Evolutionary conservation across 75 land plant genomes (phyloP), one percentile per base, ranked within the genome.

Genomic region (Pinus taeda): DNA sequence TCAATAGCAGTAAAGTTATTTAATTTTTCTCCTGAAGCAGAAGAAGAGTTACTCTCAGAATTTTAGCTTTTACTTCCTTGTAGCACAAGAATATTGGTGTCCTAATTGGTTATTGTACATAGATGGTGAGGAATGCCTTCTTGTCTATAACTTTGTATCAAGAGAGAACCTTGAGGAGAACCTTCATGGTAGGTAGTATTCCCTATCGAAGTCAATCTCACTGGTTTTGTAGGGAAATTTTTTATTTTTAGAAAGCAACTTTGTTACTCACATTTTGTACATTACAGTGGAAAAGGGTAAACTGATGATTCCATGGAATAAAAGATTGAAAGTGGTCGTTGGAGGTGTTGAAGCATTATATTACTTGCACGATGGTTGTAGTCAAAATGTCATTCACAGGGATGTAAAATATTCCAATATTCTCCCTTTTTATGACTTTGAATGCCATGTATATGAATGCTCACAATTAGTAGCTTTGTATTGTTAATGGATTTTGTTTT

Each of bases 371-470:
- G 76, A 78, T 69, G 80, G 74, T 57, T 72, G 84, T 57, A 15
- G 75, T 21, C 75, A 63, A 20, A 85, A 88, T 22, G 86, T 89
- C 12, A 87, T 92, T 70, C 93, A 92, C 74, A 83, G 89, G 70
- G 93, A 89, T 82, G 81, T 92, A 3, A 92, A 89, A 67, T 92
- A 91, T 53, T 88, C 93, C 21, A 92, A 92, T 67, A 85, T 92
- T 73, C 89, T 92, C 62, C 84, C 89, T 63, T 67, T 81, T n/a
- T 74, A 85, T 67, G 86, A 87, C 4, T 85, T 78, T 70, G 81
- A 87, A 36, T 89, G 91, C 60, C 85, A 89, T 91, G 93, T 92
- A 63, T 1, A 42, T 5, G 42, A 39, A 5, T 71, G 21, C 29
- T 69, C 22, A 21, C 60, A 21, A 24, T 12, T 74, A 36, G 36